Percentiles rank a stretch among this genome's conserved stretches.
These are phyloP conservation scores for Daldinia loculata DNA, from an alignment of 495 filamentous ascomycete species.

Conservation along the genomic window DNA sequence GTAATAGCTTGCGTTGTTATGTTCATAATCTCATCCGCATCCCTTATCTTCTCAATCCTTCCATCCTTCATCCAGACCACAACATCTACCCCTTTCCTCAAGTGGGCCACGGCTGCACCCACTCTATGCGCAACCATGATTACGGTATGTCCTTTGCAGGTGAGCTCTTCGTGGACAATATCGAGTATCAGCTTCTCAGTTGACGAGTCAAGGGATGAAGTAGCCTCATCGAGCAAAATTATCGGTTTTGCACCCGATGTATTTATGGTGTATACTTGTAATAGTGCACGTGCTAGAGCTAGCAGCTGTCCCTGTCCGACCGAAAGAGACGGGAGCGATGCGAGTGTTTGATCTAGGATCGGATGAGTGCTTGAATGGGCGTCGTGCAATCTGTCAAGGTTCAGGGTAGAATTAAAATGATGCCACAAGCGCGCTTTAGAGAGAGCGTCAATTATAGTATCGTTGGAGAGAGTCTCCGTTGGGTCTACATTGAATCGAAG, in stretches of 20 bases:
- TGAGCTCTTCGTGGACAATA: slow-evolving; percentile 67
- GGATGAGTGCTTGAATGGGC: slow-evolving; percentile 3
- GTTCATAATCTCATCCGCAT: slow-evolving; percentile 6
- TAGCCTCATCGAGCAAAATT: slow-evolving; percentile 85
- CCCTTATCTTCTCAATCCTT: slow-evolving; percentile 36
- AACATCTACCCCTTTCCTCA: slow-evolving; percentile 41
- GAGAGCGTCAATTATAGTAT: slow-evolving; percentile 51
- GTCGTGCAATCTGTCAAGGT: neutral
- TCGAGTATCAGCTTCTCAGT: slow-evolving; percentile 80
- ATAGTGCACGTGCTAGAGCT: slow-evolving; percentile 21
- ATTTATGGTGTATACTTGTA: slow-evolving; percentile 15
- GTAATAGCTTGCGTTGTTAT: neutral
- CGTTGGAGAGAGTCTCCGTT: slow-evolving; percentile 47
- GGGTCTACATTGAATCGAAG: slow-evolving; percentile 62
- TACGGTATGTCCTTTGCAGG: slow-evolving; percentile 59
- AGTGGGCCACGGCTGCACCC: slow-evolving; percentile 57
- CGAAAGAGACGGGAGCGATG: slow-evolving; percentile 41
- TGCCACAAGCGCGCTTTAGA: slow-evolving; percentile 33
- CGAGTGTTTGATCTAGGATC: slow-evolving; percentile 32
- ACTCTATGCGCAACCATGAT: slow-evolving; percentile 70
- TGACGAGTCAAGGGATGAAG: slow-evolving; percentile 79
- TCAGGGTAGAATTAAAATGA: slow-evolving; percentile 44
- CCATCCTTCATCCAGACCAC: slow-evolving; percentile 49
- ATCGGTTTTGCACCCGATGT: slow-evolving; percentile 52
- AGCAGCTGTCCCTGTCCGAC: slow-evolving; percentile 42